Base-by-base conservation (phyloP, 1,284 basidiomycete species). In the Moniliophthora roreri region DNA sequence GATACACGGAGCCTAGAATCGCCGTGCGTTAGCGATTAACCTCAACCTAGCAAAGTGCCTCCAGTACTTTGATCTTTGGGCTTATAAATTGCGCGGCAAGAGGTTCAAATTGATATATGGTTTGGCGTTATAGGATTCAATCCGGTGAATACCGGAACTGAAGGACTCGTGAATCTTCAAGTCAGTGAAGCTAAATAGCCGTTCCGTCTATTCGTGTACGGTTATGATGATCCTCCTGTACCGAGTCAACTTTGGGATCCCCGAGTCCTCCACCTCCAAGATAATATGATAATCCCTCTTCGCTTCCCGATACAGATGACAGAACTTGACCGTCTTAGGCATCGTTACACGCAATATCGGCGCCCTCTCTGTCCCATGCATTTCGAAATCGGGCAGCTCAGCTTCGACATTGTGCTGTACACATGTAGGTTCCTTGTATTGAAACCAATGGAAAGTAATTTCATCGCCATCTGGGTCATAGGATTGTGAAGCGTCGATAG, bases 381-480 rank as follows among this genome's bases (percentile, higher is more conserved):
- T 45, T 5, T 45, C 42, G 26, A 45, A 45, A 24, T 45, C 42
- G 8, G 42, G 42, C 10, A 45, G 7, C 42, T 45, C 42, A 8
- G 26, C 23, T 10, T 20, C 16, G 9, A 24, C 42, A 13, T 36
- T 32, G 28, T 32, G 28, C 28, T 32, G 28, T 32, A 32, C 28
- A 6, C 7, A 6, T 11, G 28, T 6, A 32, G 28, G 28, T 41
- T 52, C 50, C 28, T 35, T n/a, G 18, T 52, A 52, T 15, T 52
- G 50, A 11, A 28, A 45, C 50, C 50, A 52, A 7, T 28, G 21
- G 21, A 42, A 52, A 5, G 50, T 18, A 1, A 52, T 23, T 26
- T 35, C 41, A 45, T 52, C 41, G 28, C 50, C 41, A 24, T 52
- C 50, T 15, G 50, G 50, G 28, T 52, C 50, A 21, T 15, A 41